Evolutionary conservation across 1,284 basidiomycete species (phyloP).

Genomic region (Apiotrichum montevideense): DNA sequence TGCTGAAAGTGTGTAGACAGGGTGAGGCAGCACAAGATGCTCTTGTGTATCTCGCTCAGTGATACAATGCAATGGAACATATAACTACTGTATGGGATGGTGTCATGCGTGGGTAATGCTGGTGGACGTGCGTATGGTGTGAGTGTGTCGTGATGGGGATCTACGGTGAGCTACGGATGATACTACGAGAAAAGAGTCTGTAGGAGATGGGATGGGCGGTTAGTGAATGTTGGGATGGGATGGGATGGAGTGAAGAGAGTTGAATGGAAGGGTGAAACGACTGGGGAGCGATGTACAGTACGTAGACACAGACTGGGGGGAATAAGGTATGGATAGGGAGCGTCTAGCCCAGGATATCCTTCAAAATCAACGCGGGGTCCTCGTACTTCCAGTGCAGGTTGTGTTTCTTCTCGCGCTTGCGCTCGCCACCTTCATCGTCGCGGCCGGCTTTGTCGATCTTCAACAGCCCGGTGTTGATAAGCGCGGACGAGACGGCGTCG

Average conservation of each 20-base stretch:
- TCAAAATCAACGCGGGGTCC: constrained; percentile 45
- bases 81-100: not conserved
- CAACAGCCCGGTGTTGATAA: constrained; percentile 30
- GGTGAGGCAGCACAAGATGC: too few species aligned
- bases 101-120: not conserved
- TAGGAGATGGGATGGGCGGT: not conserved
- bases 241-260: too few species aligned
- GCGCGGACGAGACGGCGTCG: constrained; percentile 17
- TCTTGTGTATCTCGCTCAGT: not conserved
- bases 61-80: not conserved
- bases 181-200: not conserved
- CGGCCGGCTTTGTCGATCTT: constrained; percentile 39
- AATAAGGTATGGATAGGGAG: not conserved
- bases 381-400: constrained; percentile 47
- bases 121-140: not conserved
- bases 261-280: too few species aligned
- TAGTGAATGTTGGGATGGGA: not conserved
- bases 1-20: too few species aligned
- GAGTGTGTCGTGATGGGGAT: not conserved
- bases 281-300: too few species aligned
- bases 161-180: not conserved
- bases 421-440: constrained; percentile 25
- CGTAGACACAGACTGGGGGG: not conserved
- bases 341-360: constrained; percentile 39
- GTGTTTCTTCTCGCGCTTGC: constrained; percentile 40